These are phyloP conservation scores for Microascus cirrosus DNA, from an alignment of 2,329 filamentous ascomycete species.

Conservation along the genomic window DNA sequence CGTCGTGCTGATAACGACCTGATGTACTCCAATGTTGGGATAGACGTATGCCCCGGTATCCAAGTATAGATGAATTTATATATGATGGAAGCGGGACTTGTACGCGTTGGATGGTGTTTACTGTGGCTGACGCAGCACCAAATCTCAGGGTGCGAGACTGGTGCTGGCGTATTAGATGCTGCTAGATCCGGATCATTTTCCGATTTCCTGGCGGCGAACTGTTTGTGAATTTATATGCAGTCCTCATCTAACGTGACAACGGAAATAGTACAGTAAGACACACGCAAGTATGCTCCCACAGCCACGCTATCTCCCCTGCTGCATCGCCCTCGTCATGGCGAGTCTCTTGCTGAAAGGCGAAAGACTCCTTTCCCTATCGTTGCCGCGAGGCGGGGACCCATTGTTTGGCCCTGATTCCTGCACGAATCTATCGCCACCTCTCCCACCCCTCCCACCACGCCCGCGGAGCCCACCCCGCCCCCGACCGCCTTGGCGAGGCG, in stretches of 20 bases:
- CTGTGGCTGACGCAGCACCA: not conserved
- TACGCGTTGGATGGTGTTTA: not conserved
- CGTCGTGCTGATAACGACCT: not conserved
- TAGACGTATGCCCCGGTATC: not conserved
- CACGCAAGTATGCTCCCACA: not conserved
- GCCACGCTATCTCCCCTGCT: not conserved
- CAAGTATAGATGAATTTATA: not conserved
- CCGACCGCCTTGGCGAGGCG: not conserved
- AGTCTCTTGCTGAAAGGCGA: slow-evolving; percentile 4
- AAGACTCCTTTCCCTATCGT: slow-evolving; percentile 2
- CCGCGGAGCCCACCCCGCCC: not conserved
- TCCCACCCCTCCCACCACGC: not conserved
- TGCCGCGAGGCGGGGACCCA: not conserved
- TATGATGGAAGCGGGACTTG: not conserved
- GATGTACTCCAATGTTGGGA: no score
- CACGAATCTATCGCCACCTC: not conserved
- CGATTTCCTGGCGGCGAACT: not conserved
- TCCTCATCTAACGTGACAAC: not conserved
- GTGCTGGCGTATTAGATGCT: not conserved
- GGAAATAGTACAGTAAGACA: not conserved
- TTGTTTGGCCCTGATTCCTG: not conserved
- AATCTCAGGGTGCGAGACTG: not conserved
- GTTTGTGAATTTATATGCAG: not conserved
- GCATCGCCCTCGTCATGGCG: slow-evolving; percentile 3
- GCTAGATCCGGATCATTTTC: no score